Evolutionary conservation across 768 basidiomycete genomes (phyloP), one percentile per base, ranked within the genome.

Genomic region (Cantharellus anzutake): DNA sequence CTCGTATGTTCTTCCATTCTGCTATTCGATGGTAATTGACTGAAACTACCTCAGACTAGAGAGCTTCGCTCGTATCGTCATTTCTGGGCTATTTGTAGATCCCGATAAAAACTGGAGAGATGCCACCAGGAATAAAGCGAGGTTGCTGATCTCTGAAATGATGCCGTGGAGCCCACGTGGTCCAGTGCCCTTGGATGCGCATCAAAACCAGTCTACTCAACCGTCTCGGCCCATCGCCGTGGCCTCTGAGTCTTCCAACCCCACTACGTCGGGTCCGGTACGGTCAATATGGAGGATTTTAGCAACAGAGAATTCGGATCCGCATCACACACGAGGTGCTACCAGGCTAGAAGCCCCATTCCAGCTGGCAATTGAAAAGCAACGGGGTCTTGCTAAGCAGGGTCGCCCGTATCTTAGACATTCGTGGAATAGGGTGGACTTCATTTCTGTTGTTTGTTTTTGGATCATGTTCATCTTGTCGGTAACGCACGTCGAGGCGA

Each of bases 361-460:
- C 65, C 69, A 72, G 40, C 64, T 64, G 2, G 72, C 75, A 3
- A 62, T 75, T 5, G 64, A 60, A 37, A 65, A 68, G 60, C 65
- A 71, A 58, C 64, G 68, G 35, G 59, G 56, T 16, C 63, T 72
- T 11, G 65, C 63, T 4, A 59, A 65, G 14, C 66, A 69, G 42
- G 70, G 70, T 63, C 74, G 92, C 2, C 92, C 94, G 0, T 98
- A 90, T 68, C 75, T 98, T 1, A 78, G 94, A 4, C 91, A 97
- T 66, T 86, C 86, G 59, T 97, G 92, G 92, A 85, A 79, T 65
- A 74, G 91, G 57, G 84, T 96, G 59, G 94, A 98, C 68, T 80
- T 85, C 63, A 71, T 97, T 51, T 89, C 94, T 0, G 80, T 97
- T 51, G 64, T 84, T 7, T 77, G 80, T 63, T 97, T 92, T 69